phyloP scores from a whole-genome alignment of 345 rosid species.

The Camelina sativa region DNA sequence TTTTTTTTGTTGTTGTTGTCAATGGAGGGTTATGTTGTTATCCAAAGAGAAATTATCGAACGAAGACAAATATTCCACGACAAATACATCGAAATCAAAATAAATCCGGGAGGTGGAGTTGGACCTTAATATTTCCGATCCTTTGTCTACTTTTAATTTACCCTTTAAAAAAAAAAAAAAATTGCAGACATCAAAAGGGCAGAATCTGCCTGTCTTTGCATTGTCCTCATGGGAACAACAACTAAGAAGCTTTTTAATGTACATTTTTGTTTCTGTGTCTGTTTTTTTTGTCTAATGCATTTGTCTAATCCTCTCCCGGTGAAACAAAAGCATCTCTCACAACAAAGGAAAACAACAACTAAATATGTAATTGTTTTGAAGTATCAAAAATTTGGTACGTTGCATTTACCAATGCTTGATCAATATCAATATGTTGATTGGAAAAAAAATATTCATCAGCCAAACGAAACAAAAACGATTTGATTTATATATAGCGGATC shows the following conservation, averaged over 20 bases:
- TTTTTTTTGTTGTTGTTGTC: background rate
- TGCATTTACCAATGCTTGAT: background rate
- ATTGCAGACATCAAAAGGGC: constrained; percentile 10
- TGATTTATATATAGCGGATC: no score
- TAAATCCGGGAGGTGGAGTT: constrained; percentile 29
- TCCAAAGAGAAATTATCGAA: constrained; percentile 11
- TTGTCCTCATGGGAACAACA: constrained; percentile 36
- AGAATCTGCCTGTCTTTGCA: constrained; percentile 32
- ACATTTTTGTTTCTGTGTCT: constrained; percentile 19
- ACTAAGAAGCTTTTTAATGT: constrained; percentile 8
- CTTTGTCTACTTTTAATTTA: background rate
- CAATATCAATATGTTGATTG: no score
- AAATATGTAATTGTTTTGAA: background rate
- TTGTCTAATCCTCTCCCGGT: constrained; percentile 20
- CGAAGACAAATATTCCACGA: constrained; percentile 36
- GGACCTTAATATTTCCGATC: constrained; percentile 27
- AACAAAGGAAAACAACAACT: background rate
- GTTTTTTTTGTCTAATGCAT: background rate
- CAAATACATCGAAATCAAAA: constrained; percentile 37
- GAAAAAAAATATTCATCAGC: no score
- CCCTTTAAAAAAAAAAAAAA: background rate
- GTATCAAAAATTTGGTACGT: background rate
- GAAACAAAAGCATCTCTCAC: constrained; percentile 32
- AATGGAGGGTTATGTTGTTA: constrained; percentile 9
- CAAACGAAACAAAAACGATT: no score